Evolutionary conservation across 2,329 filamentous ascomycete genomes (phyloP).

Genomic region (Colletotrichum trifolii): DNA sequence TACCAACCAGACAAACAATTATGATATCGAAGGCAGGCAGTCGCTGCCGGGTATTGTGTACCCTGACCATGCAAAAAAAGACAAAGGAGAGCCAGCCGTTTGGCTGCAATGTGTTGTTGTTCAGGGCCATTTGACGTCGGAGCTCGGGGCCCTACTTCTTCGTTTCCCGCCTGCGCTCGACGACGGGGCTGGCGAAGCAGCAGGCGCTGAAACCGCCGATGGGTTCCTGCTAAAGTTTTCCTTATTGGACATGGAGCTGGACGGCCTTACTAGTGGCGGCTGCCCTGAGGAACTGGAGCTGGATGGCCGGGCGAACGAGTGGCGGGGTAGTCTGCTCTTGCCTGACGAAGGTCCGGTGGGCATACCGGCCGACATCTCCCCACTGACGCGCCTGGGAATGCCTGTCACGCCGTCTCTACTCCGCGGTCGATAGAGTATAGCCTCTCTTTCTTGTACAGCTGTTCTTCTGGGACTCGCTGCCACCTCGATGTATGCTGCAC

Average conservation of each 20-base stretch:
- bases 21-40: background rate
- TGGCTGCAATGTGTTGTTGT: background rate
- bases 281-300: slow-evolving; percentile 40
- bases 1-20: background rate
- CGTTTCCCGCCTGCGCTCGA: slow-evolving; percentile 32
- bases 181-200: slow-evolving; percentile 32
- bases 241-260: slow-evolving; percentile 54
- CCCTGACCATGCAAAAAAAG: slow-evolving; percentile 24
- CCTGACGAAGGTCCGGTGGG: slow-evolving; percentile 34
- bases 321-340: slow-evolving; percentile 54
- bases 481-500: slow-evolving; percentile 63
- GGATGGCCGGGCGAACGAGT: slow-evolving; percentile 43
- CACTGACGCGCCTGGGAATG: slow-evolving; percentile 56
- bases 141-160: slow-evolving; percentile 37
- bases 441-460: slow-evolving; percentile 53
- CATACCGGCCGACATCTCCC: slow-evolving; percentile 44
- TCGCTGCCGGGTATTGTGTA: background rate
- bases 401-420: slow-evolving; percentile 55
- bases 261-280: slow-evolving; percentile 47
- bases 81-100: slow-evolving; percentile 16
- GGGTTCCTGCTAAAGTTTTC: slow-evolving; percentile 45
- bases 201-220: slow-evolving; percentile 32
- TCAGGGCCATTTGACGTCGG: slow-evolving; percentile 37
- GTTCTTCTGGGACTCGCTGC: slow-evolving; percentile 59
- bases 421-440: slow-evolving; percentile 53